Conservation (phyloP, 202 grass and related monocot species). For the Setaria italica region DNA sequence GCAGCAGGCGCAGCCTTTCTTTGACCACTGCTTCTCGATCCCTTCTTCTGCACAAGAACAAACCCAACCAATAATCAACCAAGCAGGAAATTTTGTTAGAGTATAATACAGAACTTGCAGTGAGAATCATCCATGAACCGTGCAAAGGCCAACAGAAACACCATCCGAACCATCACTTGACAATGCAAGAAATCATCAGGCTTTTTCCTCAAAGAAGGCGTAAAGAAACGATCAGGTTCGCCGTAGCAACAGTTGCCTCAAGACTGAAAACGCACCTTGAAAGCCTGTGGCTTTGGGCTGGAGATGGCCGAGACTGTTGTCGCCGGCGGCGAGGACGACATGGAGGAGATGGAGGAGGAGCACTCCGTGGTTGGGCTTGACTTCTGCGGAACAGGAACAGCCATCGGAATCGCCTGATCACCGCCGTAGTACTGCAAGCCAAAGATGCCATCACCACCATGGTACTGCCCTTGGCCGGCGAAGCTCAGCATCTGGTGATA, state of each 20-base stretch:
- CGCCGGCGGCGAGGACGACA: slow-evolving; percentile 74
- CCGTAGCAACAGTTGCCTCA: not conserved
- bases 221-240: not conserved
- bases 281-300: slow-evolving; percentile 40
- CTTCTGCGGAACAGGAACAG: slow-evolving; percentile 52
- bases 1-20: slow-evolving; percentile 47
- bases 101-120: not conserved
- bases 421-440: slow-evolving; percentile 46
- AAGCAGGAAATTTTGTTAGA: not conserved
- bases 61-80: not conserved
- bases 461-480: slow-evolving; percentile 37
- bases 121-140: not conserved
- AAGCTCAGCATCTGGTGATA: slow-evolving; percentile 50
- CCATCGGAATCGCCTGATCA: slow-evolving; percentile 16
- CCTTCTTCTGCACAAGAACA: slow-evolving; percentile 67
- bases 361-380: slow-evolving; percentile 65
- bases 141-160: slow-evolving; percentile 1
- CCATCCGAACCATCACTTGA: not conserved
- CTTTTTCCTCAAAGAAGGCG: not conserved
- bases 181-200: slow-evolving; percentile 22
- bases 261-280: slow-evolving; percentile 16
- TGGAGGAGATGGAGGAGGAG: slow-evolving; percentile 79
- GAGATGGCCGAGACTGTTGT: slow-evolving; percentile 46
- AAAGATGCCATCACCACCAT: slow-evolving; percentile 22
- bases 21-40: slow-evolving; percentile 43